phyloP scores from a whole-genome alignment of 257 asterid species.

The Solanum piurae region DNA sequence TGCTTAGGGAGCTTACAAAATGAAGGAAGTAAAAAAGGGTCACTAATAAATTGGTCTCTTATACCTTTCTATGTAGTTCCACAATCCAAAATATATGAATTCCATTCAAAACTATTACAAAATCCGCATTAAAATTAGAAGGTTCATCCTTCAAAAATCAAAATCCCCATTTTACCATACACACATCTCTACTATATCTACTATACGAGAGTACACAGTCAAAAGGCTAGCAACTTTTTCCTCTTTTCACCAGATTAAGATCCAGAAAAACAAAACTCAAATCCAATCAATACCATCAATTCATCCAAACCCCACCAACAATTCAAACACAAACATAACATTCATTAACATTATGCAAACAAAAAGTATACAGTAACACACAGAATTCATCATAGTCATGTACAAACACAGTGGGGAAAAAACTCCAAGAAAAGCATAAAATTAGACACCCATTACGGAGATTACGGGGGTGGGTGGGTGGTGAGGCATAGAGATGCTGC shows the following conservation, averaged over 20 bases:
- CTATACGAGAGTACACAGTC: background rate
- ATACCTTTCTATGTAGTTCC: background rate
- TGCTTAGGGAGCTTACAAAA: background rate
- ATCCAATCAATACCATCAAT: background rate
- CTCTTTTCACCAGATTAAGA: background rate
- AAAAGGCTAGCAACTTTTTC: background rate
- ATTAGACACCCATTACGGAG: background rate
- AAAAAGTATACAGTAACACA: background rate
- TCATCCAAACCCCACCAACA: background rate
- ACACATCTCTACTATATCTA: background rate
- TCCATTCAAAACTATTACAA: background rate
- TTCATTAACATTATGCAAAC: background rate
- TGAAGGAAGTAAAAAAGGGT: background rate
- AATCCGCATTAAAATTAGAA: background rate
- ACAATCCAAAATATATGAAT: background rate
- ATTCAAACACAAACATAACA: background rate
- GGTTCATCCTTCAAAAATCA: background rate
- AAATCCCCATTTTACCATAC: background rate
- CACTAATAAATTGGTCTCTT: background rate
- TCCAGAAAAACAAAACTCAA: background rate
- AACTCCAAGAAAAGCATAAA: background rate
- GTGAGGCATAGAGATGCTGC: background rate
- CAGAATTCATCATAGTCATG: background rate
- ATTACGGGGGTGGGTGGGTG: background rate
- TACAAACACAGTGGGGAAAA: background rate